A percentile compares a stretch with the other conserved stretches of the same genome.
Evolutionary conservation across 2,329 filamentous ascomycete species (phyloP).

Genomic region (Phyllosticta citrichinensis): DNA sequence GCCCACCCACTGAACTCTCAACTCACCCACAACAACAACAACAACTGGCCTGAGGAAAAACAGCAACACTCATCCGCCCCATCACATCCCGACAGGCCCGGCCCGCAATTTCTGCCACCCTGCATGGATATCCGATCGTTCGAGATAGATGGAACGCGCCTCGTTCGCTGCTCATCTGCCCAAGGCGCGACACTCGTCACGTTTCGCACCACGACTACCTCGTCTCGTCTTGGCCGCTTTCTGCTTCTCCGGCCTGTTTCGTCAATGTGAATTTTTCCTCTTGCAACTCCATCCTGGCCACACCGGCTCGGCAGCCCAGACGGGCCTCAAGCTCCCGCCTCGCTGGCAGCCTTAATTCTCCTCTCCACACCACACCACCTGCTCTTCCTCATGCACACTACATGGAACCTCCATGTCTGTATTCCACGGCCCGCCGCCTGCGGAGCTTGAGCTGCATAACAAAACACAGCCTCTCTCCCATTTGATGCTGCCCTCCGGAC

Average conservation of each 20-base stretch:
- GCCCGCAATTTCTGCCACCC: slow-evolving; percentile 10
- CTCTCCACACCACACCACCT: not conserved
- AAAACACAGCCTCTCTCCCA: not conserved
- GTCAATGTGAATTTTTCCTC: not conserved
- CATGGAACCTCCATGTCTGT: not conserved
- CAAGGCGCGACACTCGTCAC: not conserved
- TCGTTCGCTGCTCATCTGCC: slow-evolving; percentile 4
- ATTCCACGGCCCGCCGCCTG: not conserved
- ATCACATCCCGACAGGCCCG: slow-evolving; percentile 6
- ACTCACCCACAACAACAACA: not conserved
- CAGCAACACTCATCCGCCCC: not conserved
- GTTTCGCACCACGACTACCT: not conserved
- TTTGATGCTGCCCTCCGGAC: not conserved
- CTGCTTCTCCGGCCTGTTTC: not conserved
- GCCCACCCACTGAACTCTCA: not conserved
- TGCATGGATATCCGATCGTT: slow-evolving; percentile 10
- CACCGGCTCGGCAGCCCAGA: not conserved
- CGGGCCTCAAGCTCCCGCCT: not conserved
- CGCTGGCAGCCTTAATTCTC: not conserved
- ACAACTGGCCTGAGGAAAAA: not conserved
- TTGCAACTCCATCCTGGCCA: not conserved
- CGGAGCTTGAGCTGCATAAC: not conserved
- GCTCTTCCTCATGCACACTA: not conserved
- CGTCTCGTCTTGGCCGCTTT: not conserved
- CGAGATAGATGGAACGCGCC: slow-evolving; percentile 6